Evolutionary conservation across 495 filamentous ascomycete genomes (phyloP).

Genomic region (Annulohypoxylon stygium): DNA sequence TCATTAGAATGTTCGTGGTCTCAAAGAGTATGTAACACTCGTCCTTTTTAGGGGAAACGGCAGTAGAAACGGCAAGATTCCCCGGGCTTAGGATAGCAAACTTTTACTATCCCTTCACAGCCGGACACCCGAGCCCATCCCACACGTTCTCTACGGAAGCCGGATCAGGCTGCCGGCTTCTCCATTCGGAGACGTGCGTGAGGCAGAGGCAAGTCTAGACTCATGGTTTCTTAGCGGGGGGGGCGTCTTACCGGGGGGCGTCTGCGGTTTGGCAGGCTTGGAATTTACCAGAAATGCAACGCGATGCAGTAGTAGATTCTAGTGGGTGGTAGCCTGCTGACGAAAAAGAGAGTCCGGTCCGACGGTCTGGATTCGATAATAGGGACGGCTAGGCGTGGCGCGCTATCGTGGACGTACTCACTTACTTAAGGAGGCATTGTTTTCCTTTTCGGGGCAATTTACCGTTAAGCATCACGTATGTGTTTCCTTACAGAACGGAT

Average conservation of each 20-base stretch:
- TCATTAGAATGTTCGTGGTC: not conserved
- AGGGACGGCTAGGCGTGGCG: not conserved
- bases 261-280: not conserved
- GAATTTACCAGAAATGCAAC: not conserved
- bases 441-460: not conserved
- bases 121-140: not conserved
- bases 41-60: not conserved
- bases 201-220: constrained; percentile 17
- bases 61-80: not conserved
- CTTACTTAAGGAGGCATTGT: too few relatives aligned
- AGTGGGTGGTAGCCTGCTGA: not conserved
- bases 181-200: constrained; percentile 26
- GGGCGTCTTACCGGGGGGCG: not conserved
- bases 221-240: not conserved
- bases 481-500: not conserved
- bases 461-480: not conserved
- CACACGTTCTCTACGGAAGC: not conserved
- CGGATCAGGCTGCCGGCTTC: constrained; percentile 1
- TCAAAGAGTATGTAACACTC: not conserved
- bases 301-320: not conserved
- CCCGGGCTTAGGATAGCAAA: constrained; percentile 8
- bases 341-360: not conserved
- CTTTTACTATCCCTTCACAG: constrained; percentile 7
- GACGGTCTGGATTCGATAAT: not conserved
- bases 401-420: not conserved